Evolutionary conservation across 768 basidiomycete species (phyloP), one percentile per base, ranked within the genome.

Genomic region (Suillus sp.): DNA sequence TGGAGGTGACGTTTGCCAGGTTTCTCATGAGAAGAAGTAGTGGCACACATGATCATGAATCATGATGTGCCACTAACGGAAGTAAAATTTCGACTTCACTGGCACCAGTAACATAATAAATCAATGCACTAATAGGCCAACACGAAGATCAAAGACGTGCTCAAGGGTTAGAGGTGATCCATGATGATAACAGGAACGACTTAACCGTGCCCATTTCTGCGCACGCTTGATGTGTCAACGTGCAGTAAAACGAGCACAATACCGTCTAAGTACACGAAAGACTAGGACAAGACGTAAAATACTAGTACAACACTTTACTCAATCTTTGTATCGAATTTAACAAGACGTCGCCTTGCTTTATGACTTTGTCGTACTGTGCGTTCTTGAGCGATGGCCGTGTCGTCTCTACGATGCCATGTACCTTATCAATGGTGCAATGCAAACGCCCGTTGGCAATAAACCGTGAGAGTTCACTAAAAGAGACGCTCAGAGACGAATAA

Each of bases 331-430:
- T 87, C 71, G 90, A 87, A 71, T 91, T 94, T 45, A 99, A 78
- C 66, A 99, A 76, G 34, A 94, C 75, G 75, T 99, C 96, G 2
- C 96, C 96, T 78, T 95, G 90, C 75, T 90, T 91, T 59, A 99
- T 84, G n/a, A 98, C 91, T 42, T 88, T 88, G 72, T 96, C 95
- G 73, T 96, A 97, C 70, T 95, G 91, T 48, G 90, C 88, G 59
- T 88, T 92, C 83, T 97, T 90, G 48, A 83, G 75, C 51, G 86
- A 82, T 4, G 85, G 83, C 63, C 93, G 82, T 55, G 92, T 95
- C 30, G 96, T 98, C 78, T 95, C 92, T 18, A 98, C 95, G 42
- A 98, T 84, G 0, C 95, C 93, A 62, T 90, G 83, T n/a, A 99
- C 96, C 70, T 93, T 93, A 81, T 99, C 96, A 64, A 99, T 98